A percentile compares a stretch with the other conserved stretches of the same genome.
Conservation (phyloP, 176 grass and related monocot species). For the Puya raimondii region DNA sequence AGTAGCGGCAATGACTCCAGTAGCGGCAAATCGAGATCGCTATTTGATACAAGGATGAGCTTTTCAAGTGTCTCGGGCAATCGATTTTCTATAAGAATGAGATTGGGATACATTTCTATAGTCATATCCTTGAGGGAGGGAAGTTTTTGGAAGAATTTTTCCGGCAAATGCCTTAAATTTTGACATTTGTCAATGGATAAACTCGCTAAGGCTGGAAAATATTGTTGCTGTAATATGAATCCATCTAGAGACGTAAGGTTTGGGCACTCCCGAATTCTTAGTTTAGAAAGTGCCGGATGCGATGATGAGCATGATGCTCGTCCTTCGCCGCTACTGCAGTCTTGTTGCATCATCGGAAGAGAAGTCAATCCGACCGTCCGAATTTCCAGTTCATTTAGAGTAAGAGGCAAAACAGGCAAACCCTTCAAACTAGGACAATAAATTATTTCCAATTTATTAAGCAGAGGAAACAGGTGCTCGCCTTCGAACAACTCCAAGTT, state of each 20-base stretch:
- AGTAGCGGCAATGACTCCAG: slow-evolving; percentile 1
- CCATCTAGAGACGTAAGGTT: slow-evolving; percentile 11
- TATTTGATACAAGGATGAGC: background rate
- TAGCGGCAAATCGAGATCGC: background rate
- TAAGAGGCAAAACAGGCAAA: slow-evolving; percentile 14
- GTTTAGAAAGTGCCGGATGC: background rate
- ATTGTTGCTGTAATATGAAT: background rate
- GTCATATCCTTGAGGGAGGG: background rate
- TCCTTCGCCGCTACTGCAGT: background rate
- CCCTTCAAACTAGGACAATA: background rate
- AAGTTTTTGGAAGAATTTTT: background rate
- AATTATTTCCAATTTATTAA: background rate
- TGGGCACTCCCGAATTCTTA: slow-evolving; percentile 11
- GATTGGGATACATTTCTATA: background rate
- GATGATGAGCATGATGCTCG: background rate
- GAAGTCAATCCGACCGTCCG: background rate
- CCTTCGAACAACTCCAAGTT: slow-evolving; percentile 12
- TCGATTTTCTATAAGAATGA: slow-evolving; percentile 3
- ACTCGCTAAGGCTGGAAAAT: slow-evolving; percentile 1
- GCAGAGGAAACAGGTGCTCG: slow-evolving; percentile 13
- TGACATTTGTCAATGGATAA: background rate
- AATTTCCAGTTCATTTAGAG: slow-evolving; percentile 11
- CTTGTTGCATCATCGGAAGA: slow-evolving; percentile 16
- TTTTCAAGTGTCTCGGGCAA: background rate
- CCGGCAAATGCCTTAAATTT: slow-evolving; percentile 18